Percentiles rank a stretch among this genome's conserved stretches.
phyloP scores from a whole-genome alignment of 2,329 filamentous ascomycete genomes.

The Fulvia fulva region DNA sequence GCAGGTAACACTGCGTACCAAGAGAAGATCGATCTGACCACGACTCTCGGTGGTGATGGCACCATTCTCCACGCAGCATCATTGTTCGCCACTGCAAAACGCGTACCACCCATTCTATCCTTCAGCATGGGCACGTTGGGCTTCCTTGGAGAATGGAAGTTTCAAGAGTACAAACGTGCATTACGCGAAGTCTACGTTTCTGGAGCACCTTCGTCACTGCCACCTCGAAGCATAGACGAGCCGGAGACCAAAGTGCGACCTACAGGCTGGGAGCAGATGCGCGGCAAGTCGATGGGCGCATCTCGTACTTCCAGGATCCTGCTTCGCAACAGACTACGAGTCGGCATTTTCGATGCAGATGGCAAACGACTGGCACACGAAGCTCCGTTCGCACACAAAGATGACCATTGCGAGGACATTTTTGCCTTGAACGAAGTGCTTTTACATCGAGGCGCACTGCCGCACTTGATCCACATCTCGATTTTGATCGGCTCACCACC shows the following conservation, averaged over 20 bases:
- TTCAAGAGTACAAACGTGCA: conserved; percentile 84
- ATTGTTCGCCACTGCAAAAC: conserved; percentile 74
- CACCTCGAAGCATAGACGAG: conserved; percentile 21
- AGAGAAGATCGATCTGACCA: conserved; percentile 79
- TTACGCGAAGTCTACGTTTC: conserved; percentile 92
- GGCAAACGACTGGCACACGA: conserved; percentile 49
- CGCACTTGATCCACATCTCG: conserved; percentile 87
- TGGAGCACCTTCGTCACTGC: conserved; percentile 44
- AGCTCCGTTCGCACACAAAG: conserved; percentile 31
- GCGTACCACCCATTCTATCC: conserved; percentile 84
- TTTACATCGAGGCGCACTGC: conserved; percentile 83
- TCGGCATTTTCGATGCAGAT: conserved; percentile 72
- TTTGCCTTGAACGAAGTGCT: conserved; percentile 93
- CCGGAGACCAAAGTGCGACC: conserved; percentile 16
- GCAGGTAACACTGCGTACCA: conserved; percentile 56
- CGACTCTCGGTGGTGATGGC: conserved; percentile 89
- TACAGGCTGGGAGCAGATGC: conserved; percentile 64
- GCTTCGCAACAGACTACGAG: conserved; percentile 79
- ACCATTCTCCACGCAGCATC: conserved; percentile 83
- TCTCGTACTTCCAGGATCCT: conserved; percentile 74
- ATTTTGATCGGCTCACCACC: conserved; percentile 67
- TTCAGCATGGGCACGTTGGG: conserved; percentile 97
- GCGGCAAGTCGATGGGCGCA: conserved; percentile 76
- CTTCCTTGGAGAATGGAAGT: conserved; percentile 96
- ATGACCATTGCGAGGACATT: conserved; percentile 41